Evolutionary conservation across 192 early-diverging fungal species (phyloP), one percentile per base, ranked within the genome.

Genomic region (Entomortierella chlamydospora): DNA sequence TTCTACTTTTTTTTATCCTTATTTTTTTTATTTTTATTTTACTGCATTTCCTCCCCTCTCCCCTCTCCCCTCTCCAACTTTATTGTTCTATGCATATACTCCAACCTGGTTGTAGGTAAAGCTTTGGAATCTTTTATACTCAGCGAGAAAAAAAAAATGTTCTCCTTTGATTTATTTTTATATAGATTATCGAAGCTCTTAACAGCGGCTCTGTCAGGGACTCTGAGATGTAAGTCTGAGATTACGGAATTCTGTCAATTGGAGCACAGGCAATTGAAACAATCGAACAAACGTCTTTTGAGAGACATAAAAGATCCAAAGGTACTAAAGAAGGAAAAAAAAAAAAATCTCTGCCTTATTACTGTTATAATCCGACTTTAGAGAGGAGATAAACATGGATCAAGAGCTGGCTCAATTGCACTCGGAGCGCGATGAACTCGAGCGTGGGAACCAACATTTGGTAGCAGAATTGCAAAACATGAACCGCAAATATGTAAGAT

Each of bases 401-500:
- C 76, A 79, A 42, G 76, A 79, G 22, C 23, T 79, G 54, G 76
- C 62, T 4, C 55, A 79, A 4, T 10, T 65, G 39, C 76, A 70
- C 13, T 68, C 60, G 52, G 68, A 60, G 7, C 76, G 76, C 42
- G 68, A 79, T 55, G 76, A 79, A 29, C 76, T 79, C 52, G 76
- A 79, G 51, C 68, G 76, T 22, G 67, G 63, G 28, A 79, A 79
- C 41, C 76, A 79, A 25, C 64, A 41, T n/a, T 42, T 79, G 28
- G 42, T 70, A 41, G 29, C 61, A 10, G 76, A 79, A 23, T 50
- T 79, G 7, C 42, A 63, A 5, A 61, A 31, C n/a, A 79, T 79
- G 76, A 79, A 66, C 26, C 62, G 53, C 60, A 79, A 79, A 79
- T 79, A 79, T 59, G 76, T 79, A 70, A 22, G 66, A 23, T 5